Evolutionary conservation across 1,284 basidiomycete species (phyloP), one percentile per base, ranked within the genome.

Genomic region (Irpex sp.): DNA sequence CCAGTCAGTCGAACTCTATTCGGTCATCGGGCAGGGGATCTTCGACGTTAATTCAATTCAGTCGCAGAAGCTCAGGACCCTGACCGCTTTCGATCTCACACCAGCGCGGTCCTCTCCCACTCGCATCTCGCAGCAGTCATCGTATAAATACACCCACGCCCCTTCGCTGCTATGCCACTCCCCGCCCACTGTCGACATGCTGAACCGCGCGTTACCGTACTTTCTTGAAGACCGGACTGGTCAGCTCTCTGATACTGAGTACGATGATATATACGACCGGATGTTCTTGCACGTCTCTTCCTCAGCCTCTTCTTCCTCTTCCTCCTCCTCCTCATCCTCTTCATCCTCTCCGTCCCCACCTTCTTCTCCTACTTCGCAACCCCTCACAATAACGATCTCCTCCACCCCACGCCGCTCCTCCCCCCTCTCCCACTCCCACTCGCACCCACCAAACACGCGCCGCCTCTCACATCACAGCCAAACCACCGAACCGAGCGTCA

Each of bases 251-350:
- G 74, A 75, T 55, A 82, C 86, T 0, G 87, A 90, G 75, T 89
- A 84, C 67, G 87, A 90, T 69, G 88, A 90, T 68, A 82, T 89
- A 67, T 90, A 90, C 70, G 88, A 90, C 74, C 83, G 88, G 61
- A 74, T 84, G 66, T 90, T 88, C 75, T 81, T 88, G 62, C 86
- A 85, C 62, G 78, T 89, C 51, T 73, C 79, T 4, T 26, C 47
- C 15, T 31, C 57, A 3, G 1, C 19, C 49, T n/a, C 60, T 6
- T 13, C 57, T n/a, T 9, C 19, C 49, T n/a, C 60, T 6, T 13
- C 43, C 5, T 19, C 61, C 4, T 13, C 56, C 21, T n/a, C n/a
- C n/a, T n/a, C n/a, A n/a, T 57, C 63, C 5, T 17, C n/a, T n/a
- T n/a, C 9, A n/a, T 49, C 59, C n/a, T 26, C 36, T 13, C 33